A percentile compares a stretch with the other conserved stretches of the same genome.
phyloP scores from a whole-genome alignment of 805 yeast genomes.

The Candida gorgasii region DNA sequence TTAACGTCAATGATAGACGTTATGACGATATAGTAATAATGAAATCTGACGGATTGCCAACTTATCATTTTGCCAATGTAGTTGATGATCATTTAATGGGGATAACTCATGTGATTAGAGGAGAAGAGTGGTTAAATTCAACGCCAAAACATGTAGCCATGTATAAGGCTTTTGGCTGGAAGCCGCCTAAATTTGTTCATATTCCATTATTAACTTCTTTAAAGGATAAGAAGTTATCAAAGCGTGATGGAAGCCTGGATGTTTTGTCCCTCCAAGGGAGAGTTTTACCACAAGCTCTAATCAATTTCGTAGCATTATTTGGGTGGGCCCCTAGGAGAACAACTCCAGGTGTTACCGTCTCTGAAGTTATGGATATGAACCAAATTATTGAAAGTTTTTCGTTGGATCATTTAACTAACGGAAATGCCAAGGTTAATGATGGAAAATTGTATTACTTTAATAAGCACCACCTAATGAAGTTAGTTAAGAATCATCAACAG shows the following conservation, averaged over 20 bases:
- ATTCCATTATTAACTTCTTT: constrained; percentile 82
- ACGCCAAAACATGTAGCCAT: constrained; percentile 93
- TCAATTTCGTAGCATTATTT: constrained; percentile 83
- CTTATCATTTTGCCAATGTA: constrained; percentile 95
- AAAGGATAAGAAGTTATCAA: constrained; percentile 76
- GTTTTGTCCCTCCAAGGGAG: constrained; percentile 55
- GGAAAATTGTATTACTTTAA: constrained; percentile 76
- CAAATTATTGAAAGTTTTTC: constrained; percentile 60
- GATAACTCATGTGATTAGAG: constrained; percentile 91
- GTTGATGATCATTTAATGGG: constrained; percentile 93
- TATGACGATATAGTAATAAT: constrained; percentile 87
- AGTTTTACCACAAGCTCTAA: constrained; percentile 79
- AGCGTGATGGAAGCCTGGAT: constrained; percentile 81
- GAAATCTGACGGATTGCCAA: constrained; percentile 94
- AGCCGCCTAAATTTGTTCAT: constrained; percentile 78
- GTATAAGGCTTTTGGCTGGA: constrained; percentile 85
- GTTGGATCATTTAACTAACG: constrained; percentile 77
- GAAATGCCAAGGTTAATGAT: constrained; percentile 89
- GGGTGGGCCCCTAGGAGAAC: constrained; percentile 90
- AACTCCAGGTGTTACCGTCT: constrained; percentile 44
- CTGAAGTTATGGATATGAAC: constrained; percentile 52
- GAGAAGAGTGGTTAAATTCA: constrained; percentile 97
- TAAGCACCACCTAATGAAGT: constrained; percentile 50
- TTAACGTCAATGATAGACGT: constrained; percentile 65
- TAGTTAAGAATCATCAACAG: constrained; percentile 1